These are phyloP conservation scores for Olyra latifolia DNA, from an alignment of 176 grass and related monocot species.

Conservation along the genomic window DNA sequence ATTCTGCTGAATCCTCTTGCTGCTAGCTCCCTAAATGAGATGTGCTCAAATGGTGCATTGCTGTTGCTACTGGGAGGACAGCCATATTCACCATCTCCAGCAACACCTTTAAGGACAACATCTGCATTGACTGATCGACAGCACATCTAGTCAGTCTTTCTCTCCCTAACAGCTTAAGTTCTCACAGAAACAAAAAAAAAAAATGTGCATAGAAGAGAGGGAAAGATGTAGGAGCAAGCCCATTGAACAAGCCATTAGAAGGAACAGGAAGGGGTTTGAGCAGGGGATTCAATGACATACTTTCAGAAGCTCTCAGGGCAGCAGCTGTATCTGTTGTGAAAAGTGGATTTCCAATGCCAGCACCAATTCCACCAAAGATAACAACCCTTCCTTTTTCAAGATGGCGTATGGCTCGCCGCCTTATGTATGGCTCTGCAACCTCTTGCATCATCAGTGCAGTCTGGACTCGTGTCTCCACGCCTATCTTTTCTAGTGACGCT, in stretches of 20 bases:
- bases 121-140: constrained; percentile 78
- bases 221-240: constrained; percentile 8
- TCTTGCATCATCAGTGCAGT: constrained; percentile 85
- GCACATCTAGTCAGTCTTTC: constrained; percentile 46
- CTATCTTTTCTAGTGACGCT: constrained; percentile 89
- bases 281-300: constrained; percentile 39
- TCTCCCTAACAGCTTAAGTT: constrained; percentile 21
- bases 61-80: constrained; percentile 57
- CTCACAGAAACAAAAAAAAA: constrained; percentile 1
- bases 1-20: constrained; percentile 76
- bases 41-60: constrained; percentile 67
- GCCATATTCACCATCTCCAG: constrained; percentile 62
- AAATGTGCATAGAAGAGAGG: neutral
- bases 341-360: constrained; percentile 66
- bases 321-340: constrained; percentile 87
- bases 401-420: constrained; percentile 83
- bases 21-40: constrained; percentile 83
- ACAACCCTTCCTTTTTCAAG: constrained; percentile 90
- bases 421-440: constrained; percentile 86
- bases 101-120: constrained; percentile 84
- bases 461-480: constrained; percentile 80
- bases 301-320: constrained; percentile 88
- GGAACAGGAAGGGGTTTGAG: neutral
- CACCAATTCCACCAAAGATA: constrained; percentile 83
- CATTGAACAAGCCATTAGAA: constrained; percentile 18